These are phyloP conservation scores for Penicillium taxi DNA, from an alignment of 495 filamentous ascomycete genomes.

Conservation along the genomic window DNA sequence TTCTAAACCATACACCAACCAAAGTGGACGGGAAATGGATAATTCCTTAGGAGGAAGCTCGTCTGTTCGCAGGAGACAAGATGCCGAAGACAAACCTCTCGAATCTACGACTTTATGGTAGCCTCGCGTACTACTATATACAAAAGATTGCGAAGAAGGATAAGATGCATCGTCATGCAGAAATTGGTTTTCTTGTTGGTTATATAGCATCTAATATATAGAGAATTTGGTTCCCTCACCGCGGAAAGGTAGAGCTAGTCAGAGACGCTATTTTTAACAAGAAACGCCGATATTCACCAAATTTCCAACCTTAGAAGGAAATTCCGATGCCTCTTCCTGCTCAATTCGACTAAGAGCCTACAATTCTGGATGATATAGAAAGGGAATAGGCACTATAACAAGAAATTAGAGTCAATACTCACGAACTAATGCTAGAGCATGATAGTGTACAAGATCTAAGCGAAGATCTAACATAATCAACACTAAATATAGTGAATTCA, in stretches of 20 bases:
- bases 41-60: constrained; percentile 1
- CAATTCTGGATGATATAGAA: not conserved
- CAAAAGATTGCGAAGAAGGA: not conserved
- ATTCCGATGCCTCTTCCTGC: too few relatives aligned
- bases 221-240: constrained; percentile 3
- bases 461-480: too few relatives aligned
- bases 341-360: not conserved
- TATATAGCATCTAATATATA: constrained; percentile 7
- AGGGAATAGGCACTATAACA: not conserved
- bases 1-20: constrained; percentile 6
- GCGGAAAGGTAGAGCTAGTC: not conserved
- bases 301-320: too few relatives aligned
- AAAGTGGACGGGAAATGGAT: not conserved
- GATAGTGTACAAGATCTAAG: too few relatives aligned
- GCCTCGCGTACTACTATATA: not conserved
- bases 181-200: constrained; percentile 5
- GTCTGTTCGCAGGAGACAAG: not conserved
- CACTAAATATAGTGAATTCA: too few relatives aligned
- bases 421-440: not conserved
- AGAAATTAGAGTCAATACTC: not conserved
- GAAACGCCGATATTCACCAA: not conserved
- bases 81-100: constrained; percentile 1
- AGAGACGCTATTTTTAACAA: constrained; percentile 6
- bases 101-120: constrained; percentile 4
- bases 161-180: constrained; percentile 3